A percentile compares a stretch with the other conserved stretches of the same genome.
phyloP scores from a whole-genome alignment of 208 protist genomes.

The Kentomonas sorsogonicus region DNA sequence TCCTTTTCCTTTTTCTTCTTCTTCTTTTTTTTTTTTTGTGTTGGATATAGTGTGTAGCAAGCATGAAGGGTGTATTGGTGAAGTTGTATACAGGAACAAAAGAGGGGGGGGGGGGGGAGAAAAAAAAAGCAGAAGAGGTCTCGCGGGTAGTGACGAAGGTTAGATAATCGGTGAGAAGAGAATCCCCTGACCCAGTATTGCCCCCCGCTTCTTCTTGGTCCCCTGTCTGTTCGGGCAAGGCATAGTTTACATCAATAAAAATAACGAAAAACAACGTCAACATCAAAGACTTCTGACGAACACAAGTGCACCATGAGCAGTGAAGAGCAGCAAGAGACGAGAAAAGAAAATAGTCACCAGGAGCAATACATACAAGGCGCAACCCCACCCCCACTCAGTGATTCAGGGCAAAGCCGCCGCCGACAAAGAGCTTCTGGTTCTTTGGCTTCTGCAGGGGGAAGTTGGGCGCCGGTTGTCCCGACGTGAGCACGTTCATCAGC shows the following conservation, averaged over 20 bases:
- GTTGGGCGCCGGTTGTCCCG: slow-evolving; percentile 44
- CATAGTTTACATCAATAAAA: slow-evolving; percentile 10
- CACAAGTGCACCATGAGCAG: not conserved
- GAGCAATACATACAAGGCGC: not conserved
- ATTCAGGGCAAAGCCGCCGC: slow-evolving; percentile 72
- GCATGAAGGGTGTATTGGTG: not conserved
- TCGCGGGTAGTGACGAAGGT: not conserved
- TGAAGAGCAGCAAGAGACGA: not conserved
- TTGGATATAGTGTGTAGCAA: not conserved
- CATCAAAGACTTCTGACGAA: slow-evolving; percentile 9
- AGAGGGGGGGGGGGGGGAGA: slow-evolving; percentile 3
- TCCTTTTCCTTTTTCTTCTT: not conserved
- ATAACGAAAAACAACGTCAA: slow-evolving; percentile 12
- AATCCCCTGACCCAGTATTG: no score
- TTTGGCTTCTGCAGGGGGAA: slow-evolving; percentile 57
- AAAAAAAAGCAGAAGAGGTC: not conserved
- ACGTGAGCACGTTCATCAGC: slow-evolving; percentile 43
- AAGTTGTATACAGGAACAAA: slow-evolving; percentile 9
- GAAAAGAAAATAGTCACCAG: slow-evolving; percentile 1
- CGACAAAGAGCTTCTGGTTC: slow-evolving; percentile 63
- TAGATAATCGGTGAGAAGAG: no score
- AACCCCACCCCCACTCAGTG: not conserved
- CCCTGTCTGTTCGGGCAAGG: not conserved
- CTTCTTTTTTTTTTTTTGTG: slow-evolving; percentile 1
- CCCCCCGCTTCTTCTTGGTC: slow-evolving; percentile 7